These are phyloP conservation scores for Cyclotella choctawhatcheeana DNA, from an alignment of 108 stramenopile species.

Conservation along the genomic window DNA sequence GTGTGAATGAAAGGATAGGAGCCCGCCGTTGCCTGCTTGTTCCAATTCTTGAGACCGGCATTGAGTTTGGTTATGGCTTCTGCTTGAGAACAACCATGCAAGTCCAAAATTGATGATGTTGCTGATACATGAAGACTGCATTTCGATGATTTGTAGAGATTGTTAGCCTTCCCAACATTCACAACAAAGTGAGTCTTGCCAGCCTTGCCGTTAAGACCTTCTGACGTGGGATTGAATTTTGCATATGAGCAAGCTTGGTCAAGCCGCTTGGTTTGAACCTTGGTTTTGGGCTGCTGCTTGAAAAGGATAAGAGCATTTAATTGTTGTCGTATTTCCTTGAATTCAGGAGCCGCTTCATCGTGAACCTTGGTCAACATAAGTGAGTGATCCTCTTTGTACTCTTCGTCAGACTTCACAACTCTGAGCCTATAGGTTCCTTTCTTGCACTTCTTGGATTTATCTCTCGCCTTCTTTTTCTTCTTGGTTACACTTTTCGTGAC, in stretches of 20 bases:
- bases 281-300: slow-evolving; percentile 2
- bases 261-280: not conserved
- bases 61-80: slow-evolving; percentile 11
- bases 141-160: slow-evolving; percentile 28
- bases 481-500: not conserved
- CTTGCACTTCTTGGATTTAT: not conserved
- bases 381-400: slow-evolving; percentile 7
- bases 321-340: slow-evolving; percentile 16
- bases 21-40: slow-evolving; percentile 12
- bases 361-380: not conserved
- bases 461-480: not conserved
- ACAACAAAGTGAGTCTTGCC: slow-evolving; percentile 16
- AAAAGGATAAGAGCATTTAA: slow-evolving; percentile 2
- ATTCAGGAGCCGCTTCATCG: slow-evolving; percentile 10
- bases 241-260: not conserved
- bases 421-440: not conserved
- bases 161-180: slow-evolving; percentile 4
- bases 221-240: not conserved
- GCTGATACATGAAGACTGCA: not conserved
- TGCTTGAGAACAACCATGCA: slow-evolving; percentile 16
- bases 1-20: slow-evolving; percentile 11
- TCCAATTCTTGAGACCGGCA: slow-evolving; percentile 7
- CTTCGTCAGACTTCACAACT: not conserved
- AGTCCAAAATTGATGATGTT: slow-evolving; percentile 2
- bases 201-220: slow-evolving; percentile 15